Evolutionary conservation across 495 filamentous ascomycete genomes (phyloP), one percentile per base, ranked within the genome.

Genomic region (Neurospora pannonica): DNA sequence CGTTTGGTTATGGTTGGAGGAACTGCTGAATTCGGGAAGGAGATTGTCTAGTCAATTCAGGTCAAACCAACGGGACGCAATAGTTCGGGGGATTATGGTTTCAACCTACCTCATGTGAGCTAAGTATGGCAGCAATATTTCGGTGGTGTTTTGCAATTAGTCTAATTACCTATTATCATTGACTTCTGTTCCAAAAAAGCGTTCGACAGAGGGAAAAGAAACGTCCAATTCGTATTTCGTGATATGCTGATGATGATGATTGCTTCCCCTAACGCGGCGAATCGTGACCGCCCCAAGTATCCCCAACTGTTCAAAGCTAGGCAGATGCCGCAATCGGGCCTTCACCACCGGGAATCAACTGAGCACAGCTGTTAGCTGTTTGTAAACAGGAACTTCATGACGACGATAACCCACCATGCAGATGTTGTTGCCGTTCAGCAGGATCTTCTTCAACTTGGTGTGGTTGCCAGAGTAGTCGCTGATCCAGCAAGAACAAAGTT

Each of bases 391-490:
- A 40, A 38, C 73, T 67, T 74, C 38, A 76, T 67, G 15, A 74
- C 21, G 60, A 70, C 5, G 17, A 38, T 19, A 54, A 71, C 74
- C 70, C 87, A 97, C 96, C 96, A 99, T 99, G 92, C 96, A 98
- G 73, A 99, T 92, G 78, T 98, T 98, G 83, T 99, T 99, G 42
- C 96, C 96, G 78, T 98, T 98, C n/a, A 99, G 86, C 34, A 99
- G 83, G 70, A 98, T 96, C 87, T 97, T 97, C 21, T 93, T 88
- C 24, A 98, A 90, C 82, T 97, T 97, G 21, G 89, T 92, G 77
- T 94, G 90, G 74, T 91, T 87, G 75, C 94, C 96, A 19, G 89
- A 90, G 83, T 95, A 97, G 83, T 99, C 96, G 79, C 95, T 98
- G 39, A 9, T 72, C 15, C 31, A 60, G 0, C 38, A 70, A 76